A percentile compares a stretch with the other conserved stretches of the same genome.
phyloP scores from a whole-genome alignment of 1,139 yeast species.

The Saccharomyces hybrid region DNA sequence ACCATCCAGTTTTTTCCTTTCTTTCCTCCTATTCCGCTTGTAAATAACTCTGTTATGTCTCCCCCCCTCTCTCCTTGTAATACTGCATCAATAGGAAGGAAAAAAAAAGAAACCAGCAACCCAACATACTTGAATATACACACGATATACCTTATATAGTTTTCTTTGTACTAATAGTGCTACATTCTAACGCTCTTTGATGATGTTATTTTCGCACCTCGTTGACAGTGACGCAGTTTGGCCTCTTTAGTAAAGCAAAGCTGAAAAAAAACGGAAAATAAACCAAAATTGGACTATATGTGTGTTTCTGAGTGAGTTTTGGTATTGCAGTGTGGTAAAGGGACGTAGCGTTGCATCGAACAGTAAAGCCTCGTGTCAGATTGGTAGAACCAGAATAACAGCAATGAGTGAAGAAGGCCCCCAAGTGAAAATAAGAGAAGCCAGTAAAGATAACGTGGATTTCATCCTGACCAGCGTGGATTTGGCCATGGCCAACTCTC shows the following conservation, averaged over 20 bases:
- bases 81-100: neutral
- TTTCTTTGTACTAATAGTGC: neutral
- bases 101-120: neutral
- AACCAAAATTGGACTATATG: neutral
- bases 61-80: neutral
- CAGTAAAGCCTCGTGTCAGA: neutral
- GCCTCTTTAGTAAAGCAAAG: neutral
- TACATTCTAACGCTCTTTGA: neutral
- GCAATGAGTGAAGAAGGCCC: constrained; percentile 49
- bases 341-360: neutral
- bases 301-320: neutral
- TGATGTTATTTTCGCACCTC: neutral
- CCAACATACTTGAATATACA: neutral
- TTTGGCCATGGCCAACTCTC: constrained; percentile 82
- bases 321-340: neutral
- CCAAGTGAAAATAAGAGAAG: constrained; percentile 78
- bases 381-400: neutral
- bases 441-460: constrained; percentile 81
- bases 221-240: neutral
- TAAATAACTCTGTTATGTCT: constrained; percentile 2
- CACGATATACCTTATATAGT: neutral
- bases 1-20: neutral
- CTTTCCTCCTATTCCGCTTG: neutral
- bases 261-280: neutral
- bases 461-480: constrained; percentile 84